These are phyloP conservation scores for Amanita thiersii DNA, from an alignment of 768 basidiomycete species.

Conservation along the genomic window DNA sequence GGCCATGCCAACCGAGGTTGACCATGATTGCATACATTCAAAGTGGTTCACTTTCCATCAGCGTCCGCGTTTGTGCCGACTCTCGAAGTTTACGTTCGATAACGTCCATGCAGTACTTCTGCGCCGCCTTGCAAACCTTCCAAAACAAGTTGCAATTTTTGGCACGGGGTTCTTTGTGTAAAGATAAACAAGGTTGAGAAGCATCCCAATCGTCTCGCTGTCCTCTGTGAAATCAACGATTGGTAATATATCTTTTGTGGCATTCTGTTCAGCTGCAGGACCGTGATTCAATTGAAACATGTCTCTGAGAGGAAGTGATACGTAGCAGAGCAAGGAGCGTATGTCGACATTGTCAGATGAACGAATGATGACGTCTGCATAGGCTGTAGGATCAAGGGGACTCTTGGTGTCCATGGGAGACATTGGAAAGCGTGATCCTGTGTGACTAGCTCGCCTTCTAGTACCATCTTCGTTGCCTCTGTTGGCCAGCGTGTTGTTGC, in stretches of 20 bases:
- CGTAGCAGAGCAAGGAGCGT: conserved; percentile 17
- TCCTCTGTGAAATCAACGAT: conserved; percentile 11
- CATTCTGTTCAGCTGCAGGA: neutral
- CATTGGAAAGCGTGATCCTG: too few species aligned
- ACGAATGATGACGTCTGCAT: conserved; percentile 18
- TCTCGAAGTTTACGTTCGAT: conserved; percentile 1
- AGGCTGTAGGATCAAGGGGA: neutral
- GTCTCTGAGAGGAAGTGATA: conserved; percentile 21
- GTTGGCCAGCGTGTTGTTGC: too few species aligned
- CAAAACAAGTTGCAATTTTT: neutral
- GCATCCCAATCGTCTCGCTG: conserved; percentile 6
- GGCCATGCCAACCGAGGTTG: neutral
- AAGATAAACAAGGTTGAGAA: conserved; percentile 6
- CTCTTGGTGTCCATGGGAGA: neutral
- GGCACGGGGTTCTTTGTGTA: neutral
- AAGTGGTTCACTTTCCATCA: neutral
- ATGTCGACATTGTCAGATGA: conserved; percentile 23
- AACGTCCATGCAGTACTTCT: conserved; percentile 6
- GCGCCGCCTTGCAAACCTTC: conserved; percentile 1
- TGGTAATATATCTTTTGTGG: neutral
- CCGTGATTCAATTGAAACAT: conserved; percentile 20
- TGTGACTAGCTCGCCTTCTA: too few species aligned
- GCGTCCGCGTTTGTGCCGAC: neutral
- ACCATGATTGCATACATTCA: conserved; percentile 3
- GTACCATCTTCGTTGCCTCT: too few species aligned